Evolutionary conservation across 2,329 filamentous ascomycete species (phyloP), one percentile per base, ranked within the genome.

Genomic region (Chrysoporthe austroafricana): DNA sequence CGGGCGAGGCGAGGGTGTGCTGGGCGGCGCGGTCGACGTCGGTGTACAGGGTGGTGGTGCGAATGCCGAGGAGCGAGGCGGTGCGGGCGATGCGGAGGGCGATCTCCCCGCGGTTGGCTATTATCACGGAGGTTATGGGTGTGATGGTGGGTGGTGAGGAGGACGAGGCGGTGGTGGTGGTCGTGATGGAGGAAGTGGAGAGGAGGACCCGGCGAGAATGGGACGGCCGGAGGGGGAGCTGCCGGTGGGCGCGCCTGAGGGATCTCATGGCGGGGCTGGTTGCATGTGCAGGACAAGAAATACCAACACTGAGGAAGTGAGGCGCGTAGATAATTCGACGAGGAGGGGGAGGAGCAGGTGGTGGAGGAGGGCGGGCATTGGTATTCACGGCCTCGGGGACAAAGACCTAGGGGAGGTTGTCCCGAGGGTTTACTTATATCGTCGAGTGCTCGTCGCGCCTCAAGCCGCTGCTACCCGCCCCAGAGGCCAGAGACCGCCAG

Each of bases 31-130:
- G 90, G 78, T 99, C 96, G 50, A 95, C 92, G 72, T 97, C 92
- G 8, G 96, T 99, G 80, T 97, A 99, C 68, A 99, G 86, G 0
- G 95, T 97, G 0, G 95, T 97, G 21, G 95, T 97, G 70, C 90
- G 89, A 76, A 99, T 97, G 67, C 96, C 95, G 76, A 97, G 91
- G 71, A 91, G 88, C 62, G 92, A 86, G 44, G 96, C 96, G 32
- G 96, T 99, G 72, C 90, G 88, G 72, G 94, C 91, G 72, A 99
- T 96, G 73, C 96, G 92, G 77, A 99, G 85, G 62, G 96, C 96
- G 74, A 99, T 99, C 80, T 99, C 96, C 74, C 96, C 96, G 73
- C 96, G 90, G 78, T 99, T 99, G 64, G 96, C 96, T 77, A 99
- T 98, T 34, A 99, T 86, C 54, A 98, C 91, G 9, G 94, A 97